Evolutionary conservation across 2,329 filamentous ascomycete species (phyloP).

Genomic region (Calycina marina): DNA sequence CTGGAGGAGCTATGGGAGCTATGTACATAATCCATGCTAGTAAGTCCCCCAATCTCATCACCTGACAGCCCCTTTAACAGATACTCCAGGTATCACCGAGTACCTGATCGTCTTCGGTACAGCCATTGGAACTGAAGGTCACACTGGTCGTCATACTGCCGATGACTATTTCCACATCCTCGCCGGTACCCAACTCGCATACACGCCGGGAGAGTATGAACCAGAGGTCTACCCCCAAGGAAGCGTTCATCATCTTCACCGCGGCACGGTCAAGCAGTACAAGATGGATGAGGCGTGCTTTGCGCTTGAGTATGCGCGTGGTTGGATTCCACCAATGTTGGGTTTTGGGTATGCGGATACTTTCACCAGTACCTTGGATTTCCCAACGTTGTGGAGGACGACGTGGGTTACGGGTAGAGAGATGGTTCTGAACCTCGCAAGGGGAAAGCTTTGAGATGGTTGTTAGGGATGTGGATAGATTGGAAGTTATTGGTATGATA

Average conservation of each 20-base stretch:
- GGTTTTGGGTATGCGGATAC: conserved; percentile 79
- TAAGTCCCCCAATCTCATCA: conserved; percentile 27
- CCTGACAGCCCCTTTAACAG: neutral
- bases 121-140: conserved; percentile 72
- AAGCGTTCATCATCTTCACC: conserved; percentile 54
- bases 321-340: conserved; percentile 89
- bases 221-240: conserved; percentile 57
- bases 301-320: conserved; percentile 69
- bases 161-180: conserved; percentile 95
- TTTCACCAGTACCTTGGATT: conserved; percentile 66
- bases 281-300: conserved; percentile 65
- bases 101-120: conserved; percentile 82
- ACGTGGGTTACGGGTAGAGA: conserved; percentile 56
- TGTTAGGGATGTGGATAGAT: neutral
- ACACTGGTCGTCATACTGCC: conserved; percentile 76
- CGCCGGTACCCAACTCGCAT: conserved; percentile 60
- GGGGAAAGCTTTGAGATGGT: conserved; percentile 45
- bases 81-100: conserved; percentile 55
- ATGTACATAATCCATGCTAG: conserved; percentile 86
- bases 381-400: conserved; percentile 76
- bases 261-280: conserved; percentile 69
- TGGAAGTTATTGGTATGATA: too few species aligned
- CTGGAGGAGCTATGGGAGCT: conserved; percentile 78
- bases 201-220: conserved; percentile 51
- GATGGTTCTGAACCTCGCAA: conserved; percentile 60